Base-by-base conservation (phyloP, 2,329 filamentous ascomycete species). In the Westerdykella sp. region DNA sequence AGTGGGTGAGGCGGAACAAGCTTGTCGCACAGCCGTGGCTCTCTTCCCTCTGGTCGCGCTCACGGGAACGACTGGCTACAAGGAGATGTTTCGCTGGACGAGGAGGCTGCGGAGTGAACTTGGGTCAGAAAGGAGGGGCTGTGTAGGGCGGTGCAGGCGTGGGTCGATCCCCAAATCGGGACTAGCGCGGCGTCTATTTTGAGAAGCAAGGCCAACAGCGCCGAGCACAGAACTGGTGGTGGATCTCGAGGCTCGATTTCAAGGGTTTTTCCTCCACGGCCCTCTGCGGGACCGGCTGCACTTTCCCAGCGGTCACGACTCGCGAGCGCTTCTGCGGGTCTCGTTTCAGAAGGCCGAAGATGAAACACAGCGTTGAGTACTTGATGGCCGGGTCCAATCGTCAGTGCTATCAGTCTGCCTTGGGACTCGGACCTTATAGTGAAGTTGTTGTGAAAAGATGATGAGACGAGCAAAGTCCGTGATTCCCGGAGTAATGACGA, bases 91-190 rank as follows among this genome's bases (percentile, higher is more conserved):
- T 45, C 41, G 47, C 45, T 47, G 46, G 48, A 49, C 51, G 47
- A 37, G 41, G 57, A 54, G 51, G 54, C 56, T 60, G 56, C 50
- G 56, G 55, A 51, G 55, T 47, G 48, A 54, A 25, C 18, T 21
- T 21, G 18, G 32, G 23, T 16, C 28, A 12, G 14, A 15, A 15
- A 18, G 41, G 48, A 54, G 52, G 45, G 37, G 53, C 48, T 42
- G 41, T 50, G 42, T 46, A 44, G 43, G 44, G 46, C 45, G 47
- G 50, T 49, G 35, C 35, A 37, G 12, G 18, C n/a, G 16, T 37
- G 35, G 16, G 18, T 14, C 16, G 35, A n/a, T 21, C 22, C 7
- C n/a, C 16, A 7, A 23, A 35, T 4, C 32, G n/a, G 36, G 36
- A 3, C 36, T 38, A 38, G 36, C 36, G 36, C 15, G 5, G 10